Evolutionary conservation across 768 basidiomycete species (phyloP), one percentile per base, ranked within the genome.

Genomic region (Mycena metata): DNA sequence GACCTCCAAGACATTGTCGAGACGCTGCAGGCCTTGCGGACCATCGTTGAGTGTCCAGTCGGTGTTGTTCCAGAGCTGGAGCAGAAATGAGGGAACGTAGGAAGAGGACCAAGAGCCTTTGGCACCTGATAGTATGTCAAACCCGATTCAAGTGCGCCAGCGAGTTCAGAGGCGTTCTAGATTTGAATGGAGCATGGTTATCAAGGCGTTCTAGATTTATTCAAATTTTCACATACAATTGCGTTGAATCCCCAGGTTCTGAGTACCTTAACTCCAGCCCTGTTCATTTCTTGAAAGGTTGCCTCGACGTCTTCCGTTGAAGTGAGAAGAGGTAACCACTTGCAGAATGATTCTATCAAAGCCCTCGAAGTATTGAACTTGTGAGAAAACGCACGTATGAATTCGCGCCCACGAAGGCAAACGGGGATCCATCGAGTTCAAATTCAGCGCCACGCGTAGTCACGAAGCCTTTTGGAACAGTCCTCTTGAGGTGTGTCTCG

Each of bases 301-400:
- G 75, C 69, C 49, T 85, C 82, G 16, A 88, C 85, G 74, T 89
- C 88, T 15, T 78, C 73, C 35, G 80, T 70, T 24, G 79, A 80
- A 5, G 82, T 82, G n/a, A 88, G 76, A 3, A 88, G 81, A 3
- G 86, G 86, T n/a, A 88, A 76, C 87, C 87, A 88, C 87, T 88
- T 52, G 56, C 12, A 61, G 33, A 39, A 46, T 3, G 30, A 30
- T 30, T 35, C 23, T 30, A 49, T 51, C 30, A 65, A 33, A 49
- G 30, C n/a, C n/a, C 21, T 39, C 39, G 12, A 45, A 35, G 16
- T 30, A 42, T n/a, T 57, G 5, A 36, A 33, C 5, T 11, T n/a
- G 17, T 17, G 54, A 49, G 56, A 23, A 24, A 45, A 74, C 83
- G 42, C 72, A 85, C 86, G 61, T 86, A 88, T 17, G 86, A 85